Evolutionary conservation across 179 eudicot genomes (phyloP), one percentile per base, ranked within the genome.

Genomic region (Carnegiea gigantea): DNA sequence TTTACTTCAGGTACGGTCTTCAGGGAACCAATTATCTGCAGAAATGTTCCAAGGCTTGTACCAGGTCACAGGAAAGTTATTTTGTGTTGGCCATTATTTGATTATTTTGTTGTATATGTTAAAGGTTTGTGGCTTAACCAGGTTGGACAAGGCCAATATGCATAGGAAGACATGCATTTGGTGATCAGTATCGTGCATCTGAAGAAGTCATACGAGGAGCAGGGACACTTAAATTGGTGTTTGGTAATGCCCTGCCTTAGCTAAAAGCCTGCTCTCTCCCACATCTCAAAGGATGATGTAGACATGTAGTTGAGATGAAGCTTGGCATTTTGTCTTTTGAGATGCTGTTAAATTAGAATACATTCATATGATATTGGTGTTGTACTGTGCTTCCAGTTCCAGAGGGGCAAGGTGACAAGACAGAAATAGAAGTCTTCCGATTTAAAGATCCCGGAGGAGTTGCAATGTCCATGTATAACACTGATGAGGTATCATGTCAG

Each of bases 101-200:
- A 67, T 49, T 49, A 36, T n/a, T 13, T 48, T 36, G 64, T 36
- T 76, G 73, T 62, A 75, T 23, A 21, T 78, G 43, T 44, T 78
- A 30, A 62, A 70, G 23, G 11, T 44, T 18, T 71, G 14, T 79
- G 30, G 51, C 54, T 73, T 18, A 73, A 48, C 65, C 51, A 81
- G 97, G 98, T 40, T 96, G 99, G 99, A 94, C 93, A 10, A 96
- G 93, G 89, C 97, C 99, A 23, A 94, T 96, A 79, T 96, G 98
- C 89, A 96, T 96, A 76, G 99, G 99, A 79, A 94, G 99, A 80
- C 99, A 96, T 88, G 99, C 99, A 73, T 96, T 94, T 87, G 99
- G 98, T 13, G 98, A 96, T 89, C 99, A 96, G 70, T 94, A 96
- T 85, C 82, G 83, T 83, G 99, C 99, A 75, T 91, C 99, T 74